These are phyloP conservation scores for Aspergillus cejpii DNA, from an alignment of 2,329 filamentous ascomycete species.

Conservation along the genomic window DNA sequence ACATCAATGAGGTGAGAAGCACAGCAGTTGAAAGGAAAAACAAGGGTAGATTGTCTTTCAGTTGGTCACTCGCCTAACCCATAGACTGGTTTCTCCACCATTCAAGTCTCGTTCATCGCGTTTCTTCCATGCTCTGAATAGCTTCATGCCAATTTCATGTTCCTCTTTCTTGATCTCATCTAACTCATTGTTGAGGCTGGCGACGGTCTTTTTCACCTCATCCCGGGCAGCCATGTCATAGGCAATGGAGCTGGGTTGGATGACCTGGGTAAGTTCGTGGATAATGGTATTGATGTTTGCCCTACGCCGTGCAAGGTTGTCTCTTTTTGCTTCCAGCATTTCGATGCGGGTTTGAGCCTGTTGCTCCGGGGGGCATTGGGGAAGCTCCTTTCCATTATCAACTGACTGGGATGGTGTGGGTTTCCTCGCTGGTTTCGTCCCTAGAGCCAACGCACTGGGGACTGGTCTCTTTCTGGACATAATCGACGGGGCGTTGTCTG, in stretches of 20 bases:
- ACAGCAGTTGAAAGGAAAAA: constrained; percentile 3
- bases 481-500: constrained; percentile 30
- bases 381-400: constrained; percentile 50
- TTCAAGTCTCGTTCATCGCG: constrained; percentile 54
- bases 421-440: constrained; percentile 36
- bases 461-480: constrained; percentile 39
- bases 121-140: constrained; percentile 68
- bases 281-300: constrained; percentile 67
- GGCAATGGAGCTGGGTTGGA: constrained; percentile 62
- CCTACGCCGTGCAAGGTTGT: constrained; percentile 59
- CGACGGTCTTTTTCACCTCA: constrained; percentile 58
- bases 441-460: constrained; percentile 24
- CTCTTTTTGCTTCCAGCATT: constrained; percentile 59
- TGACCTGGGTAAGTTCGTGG: constrained; percentile 68
- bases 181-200: constrained; percentile 58
- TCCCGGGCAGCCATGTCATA: constrained; percentile 57
- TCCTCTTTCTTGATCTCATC: constrained; percentile 68
- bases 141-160: constrained; percentile 68
- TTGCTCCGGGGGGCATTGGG: constrained; percentile 55
- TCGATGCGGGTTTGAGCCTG: constrained; percentile 59
- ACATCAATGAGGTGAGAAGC: not conserved
- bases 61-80: constrained; percentile 70
- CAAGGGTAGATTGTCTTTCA: constrained; percentile 31
- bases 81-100: constrained; percentile 55
- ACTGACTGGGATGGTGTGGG: constrained; percentile 36